Evolutionary conservation across 2,329 filamentous ascomycete species (phyloP).

Genomic region (Colletotrichum sp.): DNA sequence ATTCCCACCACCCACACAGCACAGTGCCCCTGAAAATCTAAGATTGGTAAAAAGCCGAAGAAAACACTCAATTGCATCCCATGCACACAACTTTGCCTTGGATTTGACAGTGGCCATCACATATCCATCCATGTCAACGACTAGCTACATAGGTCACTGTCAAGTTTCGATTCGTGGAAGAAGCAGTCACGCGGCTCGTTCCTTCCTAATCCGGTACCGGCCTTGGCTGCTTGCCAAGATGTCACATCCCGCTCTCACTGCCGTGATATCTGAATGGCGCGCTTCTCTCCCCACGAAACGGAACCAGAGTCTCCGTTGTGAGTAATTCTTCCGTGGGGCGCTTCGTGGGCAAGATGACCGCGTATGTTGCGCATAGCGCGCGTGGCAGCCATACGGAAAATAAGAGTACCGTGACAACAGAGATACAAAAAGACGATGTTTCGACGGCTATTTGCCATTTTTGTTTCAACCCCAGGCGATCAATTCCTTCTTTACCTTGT

Average conservation of each 20-base stretch:
- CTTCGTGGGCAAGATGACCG: neutral
- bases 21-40: too few species aligned
- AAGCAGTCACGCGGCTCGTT: neutral
- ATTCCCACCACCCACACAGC: too few species aligned
- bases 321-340: slow-evolving; percentile 19
- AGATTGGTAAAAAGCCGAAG: too few species aligned
- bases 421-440: neutral
- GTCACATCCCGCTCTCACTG: neutral
- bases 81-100: neutral
- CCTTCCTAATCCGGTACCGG: neutral
- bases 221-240: neutral
- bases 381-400: neutral
- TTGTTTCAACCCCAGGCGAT: neutral
- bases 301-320: neutral
- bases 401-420: neutral
- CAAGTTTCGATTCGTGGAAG: neutral
- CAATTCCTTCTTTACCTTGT: neutral
- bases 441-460: neutral
- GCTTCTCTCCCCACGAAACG: neutral
- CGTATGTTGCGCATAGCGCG: neutral
- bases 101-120: neutral
- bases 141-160: neutral
- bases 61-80: too few species aligned
- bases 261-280: neutral
- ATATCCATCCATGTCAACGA: neutral